Evolutionary conservation across 495 filamentous ascomycete species (phyloP).

Genomic region (Beverwykella pulmonaria): DNA sequence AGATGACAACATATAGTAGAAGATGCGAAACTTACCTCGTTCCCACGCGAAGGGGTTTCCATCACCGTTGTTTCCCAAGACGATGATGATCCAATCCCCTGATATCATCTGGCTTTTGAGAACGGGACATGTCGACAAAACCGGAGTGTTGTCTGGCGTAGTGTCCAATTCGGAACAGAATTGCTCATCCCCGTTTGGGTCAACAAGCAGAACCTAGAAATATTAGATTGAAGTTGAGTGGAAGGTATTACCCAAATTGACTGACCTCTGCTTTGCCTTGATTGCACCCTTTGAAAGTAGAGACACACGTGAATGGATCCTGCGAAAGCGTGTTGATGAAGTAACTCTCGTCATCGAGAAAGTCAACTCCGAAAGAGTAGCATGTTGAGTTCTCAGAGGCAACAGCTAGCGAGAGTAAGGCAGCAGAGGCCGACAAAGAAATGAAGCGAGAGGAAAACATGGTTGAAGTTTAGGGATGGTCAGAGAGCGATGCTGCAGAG

Average conservation of each 20-base stretch:
- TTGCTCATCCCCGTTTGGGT: conserved; percentile 41
- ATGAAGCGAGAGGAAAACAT: conserved; percentile 29
- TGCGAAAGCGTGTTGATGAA: conserved; percentile 44
- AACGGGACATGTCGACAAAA: conserved; percentile 45
- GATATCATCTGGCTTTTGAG: conserved; percentile 42
- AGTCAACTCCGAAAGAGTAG: conserved; percentile 43
- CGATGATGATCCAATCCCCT: conserved; percentile 44
- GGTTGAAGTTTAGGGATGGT: neutral
- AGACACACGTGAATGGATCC: conserved; percentile 44
- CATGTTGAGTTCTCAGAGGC: conserved; percentile 29
- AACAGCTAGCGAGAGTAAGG: conserved; percentile 21
- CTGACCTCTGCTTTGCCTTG: conserved; percentile 32
- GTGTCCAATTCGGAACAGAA: conserved; percentile 41
- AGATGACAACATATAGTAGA: neutral
- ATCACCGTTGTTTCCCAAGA: conserved; percentile 46
- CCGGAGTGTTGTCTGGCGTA: conserved; percentile 35
- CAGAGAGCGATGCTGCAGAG: neutral
- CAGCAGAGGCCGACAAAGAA: conserved; percentile 17
- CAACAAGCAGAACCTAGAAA: conserved; percentile 40
- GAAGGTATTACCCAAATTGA: too few relatives aligned
- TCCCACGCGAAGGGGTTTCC: conserved; percentile 44
- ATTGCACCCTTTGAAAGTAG: conserved; percentile 43
- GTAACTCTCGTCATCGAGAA: conserved; percentile 40
- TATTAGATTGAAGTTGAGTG: too few relatives aligned
- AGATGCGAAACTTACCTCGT: conserved; percentile 29